Conservation (phyloP, 2,329 filamentous ascomycete species). For the Aspergillus latus region DNA sequence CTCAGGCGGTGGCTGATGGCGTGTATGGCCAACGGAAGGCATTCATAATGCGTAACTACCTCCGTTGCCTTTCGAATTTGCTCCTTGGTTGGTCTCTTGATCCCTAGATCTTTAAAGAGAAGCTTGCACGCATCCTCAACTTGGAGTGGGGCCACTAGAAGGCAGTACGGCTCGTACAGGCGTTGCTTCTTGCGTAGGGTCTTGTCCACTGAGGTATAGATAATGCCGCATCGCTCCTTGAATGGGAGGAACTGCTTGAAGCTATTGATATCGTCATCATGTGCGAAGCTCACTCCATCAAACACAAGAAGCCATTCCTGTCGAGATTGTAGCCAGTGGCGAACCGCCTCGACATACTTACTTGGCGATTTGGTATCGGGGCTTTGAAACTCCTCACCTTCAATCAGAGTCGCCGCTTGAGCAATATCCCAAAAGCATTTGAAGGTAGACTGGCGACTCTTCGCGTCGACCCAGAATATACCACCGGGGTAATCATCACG, state of each 20-base stretch:
- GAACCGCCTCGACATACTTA: slow-evolving; percentile 58
- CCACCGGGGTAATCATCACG: slow-evolving; percentile 62
- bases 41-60: slow-evolving; percentile 63
- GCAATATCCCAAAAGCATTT: slow-evolving; percentile 68
- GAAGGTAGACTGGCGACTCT: slow-evolving; percentile 58
- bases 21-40: slow-evolving; percentile 67
- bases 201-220: slow-evolving; percentile 67
- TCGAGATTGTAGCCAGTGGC: slow-evolving; percentile 60
- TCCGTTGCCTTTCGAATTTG: slow-evolving; percentile 60
- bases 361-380: slow-evolving; percentile 42
- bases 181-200: slow-evolving; percentile 56
- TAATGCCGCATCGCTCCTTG: slow-evolving; percentile 61
- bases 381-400: slow-evolving; percentile 42
- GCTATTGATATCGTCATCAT: slow-evolving; percentile 50
- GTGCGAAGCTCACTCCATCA: slow-evolving; percentile 64
- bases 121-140: slow-evolving; percentile 60
- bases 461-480: slow-evolving; percentile 69
- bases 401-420: slow-evolving; percentile 54
- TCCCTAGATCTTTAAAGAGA: slow-evolving; percentile 63
- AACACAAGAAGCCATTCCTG: slow-evolving; percentile 68
- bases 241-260: slow-evolving; percentile 65
- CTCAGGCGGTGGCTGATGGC: slow-evolving; percentile 63
- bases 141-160: slow-evolving; percentile 57
- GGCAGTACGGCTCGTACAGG: slow-evolving; percentile 60
- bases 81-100: slow-evolving; percentile 55